These are phyloP conservation scores for sunflower (Helianthus annuus) DNA, from an alignment of 129 eudicot species.

Conservation along the genomic window HanXRQr2.0-SUNRISE NC_035441.2:110290027-110290526, in stretches of 20 bases:
- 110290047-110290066: neutral
- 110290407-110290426: no score
- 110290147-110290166: neutral
- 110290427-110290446: no score
- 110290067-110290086: neutral
- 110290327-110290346: no score
- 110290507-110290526: neutral
- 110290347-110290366: no score
- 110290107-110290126: neutral
- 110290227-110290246: no score
- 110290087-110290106: neutral
- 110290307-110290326: no score
- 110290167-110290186: neutral
- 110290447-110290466: no score
- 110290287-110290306: no score
- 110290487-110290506: neutral
- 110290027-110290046: neutral
- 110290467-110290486: neutral
- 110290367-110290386: no score
- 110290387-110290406: no score
- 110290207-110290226: neutral
- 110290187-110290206: neutral
- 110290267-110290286: neutral
- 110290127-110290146: neutral
- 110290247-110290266: neutral